Conservation (phyloP, 2,329 filamentous ascomycete genomes). For the Colletotrichum cordylinicola region DNA sequence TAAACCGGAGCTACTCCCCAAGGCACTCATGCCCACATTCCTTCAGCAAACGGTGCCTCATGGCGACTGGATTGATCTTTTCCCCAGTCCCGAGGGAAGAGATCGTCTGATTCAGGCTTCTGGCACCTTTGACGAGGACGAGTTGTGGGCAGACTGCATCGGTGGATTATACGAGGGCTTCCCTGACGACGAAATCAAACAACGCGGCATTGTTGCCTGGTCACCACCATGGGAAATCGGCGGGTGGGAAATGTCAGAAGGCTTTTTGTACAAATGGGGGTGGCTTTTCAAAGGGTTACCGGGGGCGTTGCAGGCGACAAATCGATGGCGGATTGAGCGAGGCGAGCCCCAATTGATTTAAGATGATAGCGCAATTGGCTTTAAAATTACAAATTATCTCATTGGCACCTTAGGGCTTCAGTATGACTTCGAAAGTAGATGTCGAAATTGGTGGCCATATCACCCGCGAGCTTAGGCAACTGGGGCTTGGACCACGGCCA, state of each 20-base stretch:
- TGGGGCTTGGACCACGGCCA: background rate
- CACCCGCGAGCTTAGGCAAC: background rate
- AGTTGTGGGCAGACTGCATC: constrained; percentile 46
- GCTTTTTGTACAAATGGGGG: constrained; percentile 42
- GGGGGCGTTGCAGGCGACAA: constrained; percentile 37
- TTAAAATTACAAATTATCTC: background rate
- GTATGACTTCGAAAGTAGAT: background rate
- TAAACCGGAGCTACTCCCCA: constrained; percentile 32
- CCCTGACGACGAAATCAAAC: constrained; percentile 44
- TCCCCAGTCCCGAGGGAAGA: constrained; percentile 41
- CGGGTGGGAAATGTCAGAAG: constrained; percentile 47
- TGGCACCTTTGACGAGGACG: constrained; percentile 46
- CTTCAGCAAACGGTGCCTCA: constrained; percentile 44
- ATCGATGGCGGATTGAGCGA: constrained; percentile 38
- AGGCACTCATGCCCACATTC: constrained; percentile 39
- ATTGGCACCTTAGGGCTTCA: background rate
- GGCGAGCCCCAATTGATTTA: constrained; percentile 34
- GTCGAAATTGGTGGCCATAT: background rate
- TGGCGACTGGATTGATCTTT: constrained; percentile 46
- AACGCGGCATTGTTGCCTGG: constrained; percentile 48
- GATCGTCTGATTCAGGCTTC: constrained; percentile 43
- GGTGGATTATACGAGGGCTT: constrained; percentile 50
- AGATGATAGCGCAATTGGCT: constrained; percentile 20
- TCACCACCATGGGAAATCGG: constrained; percentile 30
- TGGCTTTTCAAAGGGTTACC: constrained; percentile 33